Conservation (phyloP, 768 basidiomycete species). For the Clavaria fumosa region DNA sequence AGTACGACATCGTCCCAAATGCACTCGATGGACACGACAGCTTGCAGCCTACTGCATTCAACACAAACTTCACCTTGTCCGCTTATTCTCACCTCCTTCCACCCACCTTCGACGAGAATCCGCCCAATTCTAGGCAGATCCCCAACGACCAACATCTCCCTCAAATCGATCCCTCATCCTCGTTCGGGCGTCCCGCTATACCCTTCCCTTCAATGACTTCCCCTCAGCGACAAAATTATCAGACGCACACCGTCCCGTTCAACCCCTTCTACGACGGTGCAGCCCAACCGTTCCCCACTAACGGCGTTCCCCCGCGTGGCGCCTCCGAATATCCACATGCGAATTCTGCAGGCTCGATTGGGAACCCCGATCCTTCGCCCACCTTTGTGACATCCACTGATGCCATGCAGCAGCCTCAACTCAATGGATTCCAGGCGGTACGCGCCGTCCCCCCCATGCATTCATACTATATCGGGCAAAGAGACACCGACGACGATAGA, state of each 20-base stretch:
- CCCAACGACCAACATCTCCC: not conserved
- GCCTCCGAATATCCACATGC: too few species aligned
- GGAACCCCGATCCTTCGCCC: not conserved
- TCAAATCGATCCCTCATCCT: too few species aligned
- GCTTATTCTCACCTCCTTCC: slow-evolving; percentile 5
- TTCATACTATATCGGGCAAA: not conserved
- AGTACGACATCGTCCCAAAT: slow-evolving; percentile 14
- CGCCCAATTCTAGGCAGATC: slow-evolving; percentile 13
- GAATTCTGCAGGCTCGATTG: too few species aligned
- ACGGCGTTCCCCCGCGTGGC: too few species aligned
- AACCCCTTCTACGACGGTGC: too few species aligned
- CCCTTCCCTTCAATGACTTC: too few species aligned
- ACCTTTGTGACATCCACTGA: not conserved
- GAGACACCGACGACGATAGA: too few species aligned
- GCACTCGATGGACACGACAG: slow-evolving; percentile 6
- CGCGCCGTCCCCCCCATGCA: not conserved
- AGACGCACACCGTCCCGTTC: too few species aligned
- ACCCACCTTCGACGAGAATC: slow-evolving; percentile 4
- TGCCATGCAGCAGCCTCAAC: not conserved
- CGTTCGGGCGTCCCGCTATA: too few species aligned
- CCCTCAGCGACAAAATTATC: too few species aligned
- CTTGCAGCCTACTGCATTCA: slow-evolving; percentile 7
- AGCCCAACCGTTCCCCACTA: too few species aligned
- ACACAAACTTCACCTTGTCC: slow-evolving; percentile 9
- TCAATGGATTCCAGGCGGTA: not conserved